A percentile compares a stretch with the other conserved stretches of the same genome.
Evolutionary conservation across 306 rosid species (phyloP).

Genomic region (Neltuma alba): DNA sequence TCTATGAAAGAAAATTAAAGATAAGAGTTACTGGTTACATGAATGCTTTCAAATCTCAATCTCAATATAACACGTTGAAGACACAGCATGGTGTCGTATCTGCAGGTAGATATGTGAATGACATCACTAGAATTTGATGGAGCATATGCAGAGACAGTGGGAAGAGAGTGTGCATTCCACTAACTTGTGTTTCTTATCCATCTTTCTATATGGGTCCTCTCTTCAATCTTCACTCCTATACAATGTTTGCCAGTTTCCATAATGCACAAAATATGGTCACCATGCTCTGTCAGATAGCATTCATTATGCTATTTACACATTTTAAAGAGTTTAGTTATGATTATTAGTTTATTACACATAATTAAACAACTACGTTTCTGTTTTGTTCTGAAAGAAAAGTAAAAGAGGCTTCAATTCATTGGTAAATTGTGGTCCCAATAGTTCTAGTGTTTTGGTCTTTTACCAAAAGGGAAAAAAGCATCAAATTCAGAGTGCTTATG

Average conservation of each 20-base stretch:
- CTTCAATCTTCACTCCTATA: not conserved
- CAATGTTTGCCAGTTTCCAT: not conserved
- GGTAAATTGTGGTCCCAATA: not conserved
- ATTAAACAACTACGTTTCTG: not conserved
- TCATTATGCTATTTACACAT: not conserved
- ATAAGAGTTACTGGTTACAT: not conserved
- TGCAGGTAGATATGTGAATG: not conserved
- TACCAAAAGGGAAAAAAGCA: not conserved
- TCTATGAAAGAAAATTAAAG: not conserved
- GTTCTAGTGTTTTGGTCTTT: not conserved
- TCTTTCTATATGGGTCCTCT: conserved; percentile 24
- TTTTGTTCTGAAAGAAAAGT: not conserved
- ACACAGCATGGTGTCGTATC: not conserved
- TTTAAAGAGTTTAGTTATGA: not conserved
- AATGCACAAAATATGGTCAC: conserved; percentile 17
- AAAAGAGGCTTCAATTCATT: not conserved
- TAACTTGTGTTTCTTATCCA: conserved; percentile 34
- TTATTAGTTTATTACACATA: too few relatives aligned
- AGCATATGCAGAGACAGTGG: conserved; percentile 38
- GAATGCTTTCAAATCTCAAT: not conserved
- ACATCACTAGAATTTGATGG: conserved; percentile 8
- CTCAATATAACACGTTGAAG: not conserved
- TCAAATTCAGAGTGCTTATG: not conserved
- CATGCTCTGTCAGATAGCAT: conserved; percentile 16
- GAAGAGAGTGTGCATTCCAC: conserved; percentile 46